Base-by-base conservation (phyloP, 768 basidiomycete genomes). In the Mrakia gelida region DNA sequence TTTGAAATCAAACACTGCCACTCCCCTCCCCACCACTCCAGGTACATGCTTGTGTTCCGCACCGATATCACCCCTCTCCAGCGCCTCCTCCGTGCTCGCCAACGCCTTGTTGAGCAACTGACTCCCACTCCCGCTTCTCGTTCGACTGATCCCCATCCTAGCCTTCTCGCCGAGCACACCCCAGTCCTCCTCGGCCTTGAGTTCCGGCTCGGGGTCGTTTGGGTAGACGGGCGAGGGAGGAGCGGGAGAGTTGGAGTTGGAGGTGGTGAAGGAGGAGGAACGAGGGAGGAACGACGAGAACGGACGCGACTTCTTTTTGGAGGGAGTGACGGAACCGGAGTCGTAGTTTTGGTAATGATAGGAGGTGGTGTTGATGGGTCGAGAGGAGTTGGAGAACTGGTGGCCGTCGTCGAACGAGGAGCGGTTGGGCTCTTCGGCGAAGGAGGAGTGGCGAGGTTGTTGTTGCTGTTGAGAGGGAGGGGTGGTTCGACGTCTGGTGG, bases 161-260 rank as follows among this genome's bases (percentile, higher is more conserved):
- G 77, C 73, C n/a, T 67, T 65, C 13, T 62, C 11, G 30, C 77
- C 77, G 8, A 78, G 59, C 2, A 65, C 45, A 11, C 62, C 54
- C 72, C 72, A 78, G 54, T 78, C 77, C 41, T 78, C 77, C 34
- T 74, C 73, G 15, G 65, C 72, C 21, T 41, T 16, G 32, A 73
- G 56, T 1, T 61, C 32, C 4, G 45, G 38, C 23, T n/a, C 63
- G 32, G 28, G 43, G 38, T 62, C 38, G 41, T 75, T 63, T 18
- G 34, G n/a, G 30, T 63, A 67, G 65, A n/a, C 30, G 30, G 34
- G 72, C 28, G 72, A 65, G 65, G 56, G 65, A 41, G 73, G 49
- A 52, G 61, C 59, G 9, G 63, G 52, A 1, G 67, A 67, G 23
- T 45, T 26, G 18, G 28, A 11, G 18, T 62, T 45, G 16, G 49